Evolutionary conservation across 352 stramenopile genomes (phyloP).

Genomic region (Bremia lactucae): DNA sequence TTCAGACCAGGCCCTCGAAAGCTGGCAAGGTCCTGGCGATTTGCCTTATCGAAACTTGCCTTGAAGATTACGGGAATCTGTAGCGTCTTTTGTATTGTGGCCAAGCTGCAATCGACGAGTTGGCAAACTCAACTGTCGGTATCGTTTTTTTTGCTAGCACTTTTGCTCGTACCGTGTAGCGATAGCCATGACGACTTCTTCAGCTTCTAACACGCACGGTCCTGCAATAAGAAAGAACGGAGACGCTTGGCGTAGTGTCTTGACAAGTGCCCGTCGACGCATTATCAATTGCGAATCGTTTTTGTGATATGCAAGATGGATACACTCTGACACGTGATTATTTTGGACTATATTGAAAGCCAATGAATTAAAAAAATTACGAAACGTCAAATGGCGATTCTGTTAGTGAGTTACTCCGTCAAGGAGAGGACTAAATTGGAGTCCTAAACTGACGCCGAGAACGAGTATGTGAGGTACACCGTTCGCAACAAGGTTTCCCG

Average conservation of each 20-base stretch:
- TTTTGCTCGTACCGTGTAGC: constrained; percentile 39
- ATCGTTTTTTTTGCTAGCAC: too few relatives aligned
- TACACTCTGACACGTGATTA: too few relatives aligned
- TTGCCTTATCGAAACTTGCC: constrained; percentile 85
- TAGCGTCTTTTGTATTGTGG: constrained; percentile 35
- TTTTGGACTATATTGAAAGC: too few relatives aligned
- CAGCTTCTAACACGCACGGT: constrained; percentile 71
- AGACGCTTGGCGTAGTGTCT: constrained; percentile 37
- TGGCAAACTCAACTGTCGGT: too few relatives aligned
- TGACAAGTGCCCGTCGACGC: constrained; percentile 37
- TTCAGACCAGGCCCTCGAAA: constrained; percentile 70
- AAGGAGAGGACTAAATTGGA: constrained; percentile 44
- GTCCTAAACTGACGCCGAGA: constrained; percentile 40
- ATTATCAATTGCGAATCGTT: too few relatives aligned
- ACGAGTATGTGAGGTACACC: constrained; percentile 60
- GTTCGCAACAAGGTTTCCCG: constrained; percentile 61
- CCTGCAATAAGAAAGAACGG: constrained; percentile 83
- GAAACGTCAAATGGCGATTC: too few relatives aligned
- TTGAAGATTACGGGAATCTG: constrained; percentile 83
- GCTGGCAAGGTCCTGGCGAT: constrained; percentile 71
- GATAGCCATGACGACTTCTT: constrained; percentile 55
- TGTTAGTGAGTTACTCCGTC: constrained; percentile 30
- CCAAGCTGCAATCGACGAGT: constrained; percentile 28
- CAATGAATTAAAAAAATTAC: too few relatives aligned
- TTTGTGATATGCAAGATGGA: too few relatives aligned